Evolutionary conservation across 2,329 filamentous ascomycete genomes (phyloP), one percentile per base, ranked within the genome.

Genomic region (Xylariales sp.): DNA sequence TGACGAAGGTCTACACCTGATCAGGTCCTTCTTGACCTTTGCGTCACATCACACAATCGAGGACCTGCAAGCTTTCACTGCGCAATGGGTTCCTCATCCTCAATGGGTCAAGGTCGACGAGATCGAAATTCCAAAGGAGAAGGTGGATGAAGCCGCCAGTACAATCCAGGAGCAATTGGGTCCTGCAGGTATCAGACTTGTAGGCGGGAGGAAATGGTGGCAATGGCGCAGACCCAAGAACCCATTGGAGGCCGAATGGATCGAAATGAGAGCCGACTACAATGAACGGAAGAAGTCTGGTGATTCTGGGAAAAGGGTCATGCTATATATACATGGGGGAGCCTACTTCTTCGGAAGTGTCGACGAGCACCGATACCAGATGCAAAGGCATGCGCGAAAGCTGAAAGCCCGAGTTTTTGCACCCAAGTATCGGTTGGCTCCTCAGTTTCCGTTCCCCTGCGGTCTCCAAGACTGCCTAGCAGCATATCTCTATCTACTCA

Each of bases 291-390:
- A 82, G 59, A 78, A 76, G 55, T 66, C 67, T 1, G 67, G 66
- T 12, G 76, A 79, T 36, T 72, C 74, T 16, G 76, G 78, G 14
- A 82, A 81, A 51, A 80, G 89, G 39, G 81, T 95, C 44, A 95
- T 97, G 78, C 70, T 98, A 18, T 97, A 97, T 63, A 73, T 97
- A 16, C 93, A 97, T 57, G 93, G 93, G 11, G 91, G 91, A 5
- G 91, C 86, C 15, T 97, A 95, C 65, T 98, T 84, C 65, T 97
- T 98, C 60, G 91, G 93, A 11, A 94, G 88, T 53, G 84, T 96
- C 27, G 90, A 96, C 58, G 90, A 95, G 62, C 93, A 97, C 68
- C 82, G 93, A n/a, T 97, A 97, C 65, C 91, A 97, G 71, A 82
- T 98, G 74, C 93, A 98, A 64, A 78, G 91, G 36, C 90, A 97